Conservation (phyloP, 2,329 filamentous ascomycete genomes). For the Penicillium sp. region DNA sequence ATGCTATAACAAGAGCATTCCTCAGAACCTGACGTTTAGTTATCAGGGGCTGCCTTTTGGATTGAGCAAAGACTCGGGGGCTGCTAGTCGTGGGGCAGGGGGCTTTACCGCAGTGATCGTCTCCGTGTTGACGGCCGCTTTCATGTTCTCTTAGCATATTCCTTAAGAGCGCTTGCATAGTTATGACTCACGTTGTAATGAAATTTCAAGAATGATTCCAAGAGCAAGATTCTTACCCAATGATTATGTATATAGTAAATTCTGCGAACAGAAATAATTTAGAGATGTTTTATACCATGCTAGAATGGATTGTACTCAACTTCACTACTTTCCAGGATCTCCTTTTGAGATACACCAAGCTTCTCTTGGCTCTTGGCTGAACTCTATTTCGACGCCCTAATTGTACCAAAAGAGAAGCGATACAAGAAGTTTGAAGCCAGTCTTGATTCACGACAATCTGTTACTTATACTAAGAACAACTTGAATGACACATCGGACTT, state of each 20-base stretch:
- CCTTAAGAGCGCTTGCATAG: not conserved
- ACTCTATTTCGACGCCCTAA: not conserved
- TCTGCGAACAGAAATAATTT: no score
- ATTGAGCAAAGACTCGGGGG: conserved; percentile 18
- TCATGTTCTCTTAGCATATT: conserved; percentile 14
- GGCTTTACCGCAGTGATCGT: conserved; percentile 9
- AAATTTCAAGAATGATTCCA: no score
- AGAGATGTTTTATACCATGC: no score
- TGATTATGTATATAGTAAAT: no score
- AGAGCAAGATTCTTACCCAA: no score
- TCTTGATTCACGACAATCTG: no score
- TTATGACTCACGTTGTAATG: not conserved
- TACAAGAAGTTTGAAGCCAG: no score
- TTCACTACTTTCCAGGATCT: not conserved
- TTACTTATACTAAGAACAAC: no score
- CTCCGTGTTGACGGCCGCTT: conserved; percentile 10
- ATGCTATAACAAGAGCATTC: conserved; percentile 67
- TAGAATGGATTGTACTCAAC: no score
- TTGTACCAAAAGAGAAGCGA: not conserved
- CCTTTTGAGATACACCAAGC: not conserved
- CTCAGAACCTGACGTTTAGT: conserved; percentile 74
- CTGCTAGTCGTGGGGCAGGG: conserved; percentile 9
- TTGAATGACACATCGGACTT: no score
- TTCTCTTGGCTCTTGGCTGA: not conserved
- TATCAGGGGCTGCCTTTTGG: conserved; percentile 56